Evolutionary conservation across 805 yeast species (phyloP), one percentile per base, ranked within the genome.

Genomic region (Metschnikowia chrysomelidarum): DNA sequence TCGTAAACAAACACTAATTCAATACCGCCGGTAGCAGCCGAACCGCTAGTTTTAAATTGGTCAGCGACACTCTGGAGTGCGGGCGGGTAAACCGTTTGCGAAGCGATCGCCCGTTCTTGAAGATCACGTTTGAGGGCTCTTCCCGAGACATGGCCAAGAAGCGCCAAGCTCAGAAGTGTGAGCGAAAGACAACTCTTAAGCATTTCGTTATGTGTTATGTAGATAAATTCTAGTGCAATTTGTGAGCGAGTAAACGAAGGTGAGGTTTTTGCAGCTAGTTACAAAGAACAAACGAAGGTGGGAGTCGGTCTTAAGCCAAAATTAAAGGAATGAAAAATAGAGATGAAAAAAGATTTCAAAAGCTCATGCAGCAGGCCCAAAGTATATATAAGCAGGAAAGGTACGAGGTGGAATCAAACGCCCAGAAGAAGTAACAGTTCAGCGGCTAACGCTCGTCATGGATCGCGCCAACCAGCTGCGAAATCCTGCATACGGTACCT

Each of bases 401-500:
- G 12, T 14, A 14, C 14, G 14, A 23, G 12, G 12, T n/a, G 25
- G 7, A 23, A 23, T 14, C 25, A 12, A 12, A n/a, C 25, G 11
- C 12, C 14, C 14, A 12, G 12, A 6, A 14, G 7, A 12, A 6
- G 11, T 23, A n/a, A n/a, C 12, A 14, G 6, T 10, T 11, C 12
- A 23, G 14, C 25, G 14, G 25, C 25, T 23, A 11, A n/a, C n/a
- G 25, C 14, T 10, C 25, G 11, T 14, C 25, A 7, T 5, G 12
- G 22, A 9, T 25, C 30, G 31, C 36, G 22, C 20, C 5, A 13
- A 20, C 22, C 27, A 21, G 36, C 36, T 33, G 36, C 31, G 27
- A 33, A 33, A 11, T 33, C 36, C 7, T 31, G 36, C 36, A 33
- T 22, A 25, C 11, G 15, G 19, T n/a, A n/a, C n/a, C n/a, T n/a